A percentile compares a stretch with the other conserved stretches of the same genome.
phyloP scores from a whole-genome alignment of 208 protist species.

The Leishmania arabica region DNA sequence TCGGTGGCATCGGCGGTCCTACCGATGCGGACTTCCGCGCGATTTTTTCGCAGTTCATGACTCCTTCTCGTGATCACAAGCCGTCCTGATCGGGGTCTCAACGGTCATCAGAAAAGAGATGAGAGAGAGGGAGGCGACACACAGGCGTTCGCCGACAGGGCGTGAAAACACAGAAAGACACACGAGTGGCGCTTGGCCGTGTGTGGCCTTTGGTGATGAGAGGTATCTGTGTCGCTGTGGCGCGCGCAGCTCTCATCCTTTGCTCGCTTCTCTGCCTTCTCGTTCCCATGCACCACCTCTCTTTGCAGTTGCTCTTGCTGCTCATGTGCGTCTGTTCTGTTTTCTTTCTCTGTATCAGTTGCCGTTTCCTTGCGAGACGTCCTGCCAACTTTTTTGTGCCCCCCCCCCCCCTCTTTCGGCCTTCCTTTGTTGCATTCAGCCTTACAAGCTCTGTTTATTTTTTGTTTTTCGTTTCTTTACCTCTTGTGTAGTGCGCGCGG shows the following conservation, averaged over 20 bases:
- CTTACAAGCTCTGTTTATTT: background rate
- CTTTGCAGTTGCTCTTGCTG: background rate
- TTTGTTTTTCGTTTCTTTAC: background rate
- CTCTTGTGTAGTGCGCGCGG: background rate
- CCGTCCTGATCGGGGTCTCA: background rate
- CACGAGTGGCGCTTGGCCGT: background rate
- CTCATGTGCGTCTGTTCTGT: background rate
- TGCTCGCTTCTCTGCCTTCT: background rate
- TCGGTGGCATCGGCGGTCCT: conserved; percentile 19
- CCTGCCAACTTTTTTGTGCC: background rate
- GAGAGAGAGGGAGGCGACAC: background rate
- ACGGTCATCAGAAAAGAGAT: background rate
- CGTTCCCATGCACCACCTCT: background rate
- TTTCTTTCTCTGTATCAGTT: background rate
- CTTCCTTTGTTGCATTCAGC: background rate
- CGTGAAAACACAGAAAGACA: background rate
- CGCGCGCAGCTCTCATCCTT: background rate
- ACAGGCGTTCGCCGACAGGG: background rate
- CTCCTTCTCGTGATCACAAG: background rate
- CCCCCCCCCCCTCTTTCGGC: background rate
- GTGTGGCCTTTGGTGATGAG: background rate
- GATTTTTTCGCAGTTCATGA: conserved; percentile 55
- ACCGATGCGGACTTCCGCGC: conserved; percentile 43
- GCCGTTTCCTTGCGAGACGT: background rate
- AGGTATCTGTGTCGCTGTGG: background rate